phyloP scores from a whole-genome alignment of 345 rosid genomes.

The Ailanthus altissimus region DNA sequence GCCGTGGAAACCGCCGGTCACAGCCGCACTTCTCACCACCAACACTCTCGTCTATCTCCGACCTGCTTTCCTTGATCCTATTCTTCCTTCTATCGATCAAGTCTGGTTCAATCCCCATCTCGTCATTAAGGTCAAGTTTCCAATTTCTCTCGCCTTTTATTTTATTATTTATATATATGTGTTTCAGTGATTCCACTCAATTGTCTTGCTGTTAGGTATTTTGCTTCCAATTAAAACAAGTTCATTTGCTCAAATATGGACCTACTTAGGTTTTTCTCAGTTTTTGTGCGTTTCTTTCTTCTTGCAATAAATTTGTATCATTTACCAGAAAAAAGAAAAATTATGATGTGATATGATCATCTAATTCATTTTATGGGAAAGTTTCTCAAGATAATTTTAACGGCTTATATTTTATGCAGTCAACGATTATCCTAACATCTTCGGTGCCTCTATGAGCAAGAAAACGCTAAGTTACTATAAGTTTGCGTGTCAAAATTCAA shows the following conservation, averaged over 20 bases:
- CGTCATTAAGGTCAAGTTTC: conserved; percentile 70
- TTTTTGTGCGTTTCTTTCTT: too few species aligned
- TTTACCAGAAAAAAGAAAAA: too few species aligned
- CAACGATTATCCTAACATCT: too few species aligned
- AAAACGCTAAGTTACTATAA: neutral
- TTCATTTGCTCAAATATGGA: too few species aligned
- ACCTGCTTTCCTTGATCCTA: conserved; percentile 56
- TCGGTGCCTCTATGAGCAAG: too few species aligned
- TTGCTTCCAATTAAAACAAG: too few species aligned
- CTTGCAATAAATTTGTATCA: too few species aligned
- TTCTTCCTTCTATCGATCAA: conserved; percentile 66
- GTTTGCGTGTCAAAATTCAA: neutral
- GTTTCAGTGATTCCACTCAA: neutral
- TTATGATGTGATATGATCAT: neutral
- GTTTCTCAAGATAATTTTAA: neutral
- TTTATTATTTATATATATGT: neutral
- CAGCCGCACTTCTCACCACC: conserved; percentile 77
- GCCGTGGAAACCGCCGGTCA: conserved; percentile 91
- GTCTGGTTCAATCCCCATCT: conserved; percentile 92
- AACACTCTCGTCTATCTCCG: conserved; percentile 73
- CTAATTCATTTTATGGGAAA: neutral
- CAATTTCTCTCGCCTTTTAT: neutral
- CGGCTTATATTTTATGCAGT: neutral
- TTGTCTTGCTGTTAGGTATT: too few species aligned
- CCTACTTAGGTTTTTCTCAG: too few species aligned